Conservation (phyloP, 2,329 filamentous ascomycete species). For the Claviceps sp. region DNA sequence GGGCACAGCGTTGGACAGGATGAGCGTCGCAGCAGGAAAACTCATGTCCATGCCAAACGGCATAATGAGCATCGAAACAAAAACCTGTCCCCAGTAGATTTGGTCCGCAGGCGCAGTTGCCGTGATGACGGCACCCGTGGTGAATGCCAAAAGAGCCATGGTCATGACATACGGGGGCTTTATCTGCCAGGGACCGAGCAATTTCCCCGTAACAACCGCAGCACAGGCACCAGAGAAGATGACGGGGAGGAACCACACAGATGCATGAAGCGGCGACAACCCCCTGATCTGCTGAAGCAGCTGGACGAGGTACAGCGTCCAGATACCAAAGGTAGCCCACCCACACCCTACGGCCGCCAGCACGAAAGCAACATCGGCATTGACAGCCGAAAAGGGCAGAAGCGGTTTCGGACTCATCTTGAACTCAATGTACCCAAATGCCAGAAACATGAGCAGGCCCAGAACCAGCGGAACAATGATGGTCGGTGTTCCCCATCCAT, state of each 20-base stretch:
- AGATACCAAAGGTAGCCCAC: conserved; percentile 42
- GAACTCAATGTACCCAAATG: conserved; percentile 45
- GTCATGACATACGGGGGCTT: conserved; percentile 28
- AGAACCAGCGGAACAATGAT: conserved; percentile 44
- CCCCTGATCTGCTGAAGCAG: conserved; percentile 32
- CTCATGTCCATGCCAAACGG: conserved; percentile 55
- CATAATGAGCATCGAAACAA: conserved; percentile 44
- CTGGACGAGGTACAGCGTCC: conserved; percentile 37
- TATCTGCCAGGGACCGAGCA: conserved; percentile 24
- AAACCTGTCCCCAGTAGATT: conserved; percentile 51
- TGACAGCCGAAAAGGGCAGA: conserved; percentile 37
- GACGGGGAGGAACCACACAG: conserved; percentile 31
- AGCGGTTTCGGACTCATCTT: conserved; percentile 35
- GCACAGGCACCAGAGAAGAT: conserved; percentile 30
- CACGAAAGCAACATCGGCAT: conserved; percentile 39
- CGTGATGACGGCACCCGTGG: conserved; percentile 27
- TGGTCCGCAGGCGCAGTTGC: conserved; percentile 37
- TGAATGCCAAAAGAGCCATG: conserved; percentile 30
- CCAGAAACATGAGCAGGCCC: conserved; percentile 36
- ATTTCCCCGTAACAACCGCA: conserved; percentile 28
- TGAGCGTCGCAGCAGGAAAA: conserved; percentile 47
- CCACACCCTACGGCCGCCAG: conserved; percentile 39
- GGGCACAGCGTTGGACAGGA: conserved; percentile 40
- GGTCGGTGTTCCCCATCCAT: conserved; percentile 43
- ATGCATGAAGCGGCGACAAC: conserved; percentile 28